Conservation (phyloP, 441 rosid species). For the Croton setiger region DNA sequence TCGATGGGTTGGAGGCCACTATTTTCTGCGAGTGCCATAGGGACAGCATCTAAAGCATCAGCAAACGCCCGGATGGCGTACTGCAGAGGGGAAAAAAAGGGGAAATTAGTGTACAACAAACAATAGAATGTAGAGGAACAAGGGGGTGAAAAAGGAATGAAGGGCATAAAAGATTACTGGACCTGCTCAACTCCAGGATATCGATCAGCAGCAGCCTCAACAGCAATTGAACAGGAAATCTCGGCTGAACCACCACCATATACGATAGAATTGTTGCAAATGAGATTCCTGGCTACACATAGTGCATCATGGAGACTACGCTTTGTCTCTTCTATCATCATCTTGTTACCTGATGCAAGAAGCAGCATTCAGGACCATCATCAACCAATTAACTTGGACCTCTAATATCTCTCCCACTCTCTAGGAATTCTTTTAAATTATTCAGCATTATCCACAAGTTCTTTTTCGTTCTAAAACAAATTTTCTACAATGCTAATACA, state of each 20-base stretch:
- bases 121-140: background rate
- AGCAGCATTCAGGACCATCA: slow-evolving; percentile 11
- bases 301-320: slow-evolving; percentile 96
- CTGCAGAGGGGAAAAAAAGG: slow-evolving; percentile 38
- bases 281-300: slow-evolving; percentile 93
- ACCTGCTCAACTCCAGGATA: slow-evolving; percentile 97
- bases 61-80: slow-evolving; percentile 94
- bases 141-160: too few relatives aligned
- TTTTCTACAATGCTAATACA: background rate
- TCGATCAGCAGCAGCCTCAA: slow-evolving; percentile 83
- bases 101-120: background rate
- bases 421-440: background rate
- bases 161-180: background rate
- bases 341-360: slow-evolving; percentile 75
- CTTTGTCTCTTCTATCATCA: slow-evolving; percentile 98
- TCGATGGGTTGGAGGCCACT: slow-evolving; percentile 96
- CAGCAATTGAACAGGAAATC: slow-evolving; percentile 87
- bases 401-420: background rate
- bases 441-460: background rate
- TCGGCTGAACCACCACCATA: slow-evolving; percentile 99
- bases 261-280: slow-evolving; percentile 87
- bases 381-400: slow-evolving; percentile 1
- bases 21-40: slow-evolving; percentile 98
- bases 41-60: slow-evolving; percentile 84
- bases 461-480: background rate